Percentiles rank a stretch among this genome's conserved stretches.
These are phyloP conservation scores for Fragaria ananassa DNA, from an alignment of 306 rosid genomes.

Conservation along the genomic window DNA sequence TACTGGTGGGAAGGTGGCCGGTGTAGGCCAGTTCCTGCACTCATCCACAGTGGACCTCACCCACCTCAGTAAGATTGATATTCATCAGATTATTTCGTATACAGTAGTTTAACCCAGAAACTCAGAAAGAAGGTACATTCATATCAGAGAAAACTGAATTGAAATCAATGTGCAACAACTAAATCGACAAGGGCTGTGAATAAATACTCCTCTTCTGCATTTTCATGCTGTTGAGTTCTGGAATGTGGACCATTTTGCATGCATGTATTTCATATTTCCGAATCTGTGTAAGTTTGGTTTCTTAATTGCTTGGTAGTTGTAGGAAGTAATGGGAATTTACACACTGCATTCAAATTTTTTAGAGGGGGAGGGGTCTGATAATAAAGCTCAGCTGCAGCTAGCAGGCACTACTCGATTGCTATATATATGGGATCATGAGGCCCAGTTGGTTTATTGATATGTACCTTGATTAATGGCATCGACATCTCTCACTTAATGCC, in stretches of 20 bases:
- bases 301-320: conserved; percentile 70
- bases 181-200: neutral
- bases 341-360: conserved; percentile 47
- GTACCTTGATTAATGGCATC: conserved; percentile 1
- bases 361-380: neutral
- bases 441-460: neutral
- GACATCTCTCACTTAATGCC: conserved; percentile 5
- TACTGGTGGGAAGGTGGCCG: conserved; percentile 9
- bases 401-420: conserved; percentile 9
- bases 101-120: neutral
- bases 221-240: conserved; percentile 3
- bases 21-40: conserved; percentile 16
- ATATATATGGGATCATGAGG: neutral
- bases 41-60: conserved; percentile 17
- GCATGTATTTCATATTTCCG: neutral
- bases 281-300: neutral
- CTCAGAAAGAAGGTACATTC: neutral
- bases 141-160: neutral
- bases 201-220: neutral
- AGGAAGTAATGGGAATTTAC: conserved; percentile 64
- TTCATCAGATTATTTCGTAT: neutral
- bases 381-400: conserved; percentile 12
- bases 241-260: neutral
- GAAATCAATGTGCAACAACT: conserved; percentile 5
- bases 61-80: conserved; percentile 1